phyloP scores from a whole-genome alignment of 495 filamentous ascomycete species.

The Xylaria longipes region DNA sequence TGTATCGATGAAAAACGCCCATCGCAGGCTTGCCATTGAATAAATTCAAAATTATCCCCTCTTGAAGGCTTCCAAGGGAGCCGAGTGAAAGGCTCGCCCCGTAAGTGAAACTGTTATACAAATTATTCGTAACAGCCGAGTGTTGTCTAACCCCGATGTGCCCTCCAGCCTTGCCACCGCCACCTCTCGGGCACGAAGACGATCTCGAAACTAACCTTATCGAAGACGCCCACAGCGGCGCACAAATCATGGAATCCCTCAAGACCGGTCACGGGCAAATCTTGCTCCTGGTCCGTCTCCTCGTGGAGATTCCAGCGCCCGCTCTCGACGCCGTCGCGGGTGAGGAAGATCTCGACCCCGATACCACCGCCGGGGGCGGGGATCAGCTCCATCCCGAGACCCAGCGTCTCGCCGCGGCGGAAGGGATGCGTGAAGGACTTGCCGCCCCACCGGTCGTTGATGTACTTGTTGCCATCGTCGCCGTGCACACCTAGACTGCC shows the following conservation, averaged over 20 bases:
- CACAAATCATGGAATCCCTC: conserved; percentile 83
- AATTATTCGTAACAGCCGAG: not conserved
- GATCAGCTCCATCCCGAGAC: conserved; percentile 72
- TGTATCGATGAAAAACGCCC: not conserved
- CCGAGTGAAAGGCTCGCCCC: not conserved
- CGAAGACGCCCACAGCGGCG: conserved; percentile 78
- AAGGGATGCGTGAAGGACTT: conserved; percentile 68
- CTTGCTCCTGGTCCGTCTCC: conserved; percentile 70
- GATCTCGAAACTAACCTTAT: conserved; percentile 73
- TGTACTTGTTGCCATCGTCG: conserved; percentile 86
- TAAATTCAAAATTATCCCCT: not conserved
- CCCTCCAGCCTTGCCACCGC: conserved; percentile 41
- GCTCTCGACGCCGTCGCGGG: conserved; percentile 66
- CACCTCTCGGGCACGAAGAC: conserved; percentile 63
- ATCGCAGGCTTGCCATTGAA: not conserved
- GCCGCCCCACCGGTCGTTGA: conserved; percentile 87
- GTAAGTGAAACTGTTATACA: not conserved
- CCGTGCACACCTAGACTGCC: conserved; percentile 86
- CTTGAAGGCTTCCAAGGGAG: not conserved
- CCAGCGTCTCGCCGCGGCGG: conserved; percentile 52
- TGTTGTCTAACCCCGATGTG: not conserved
- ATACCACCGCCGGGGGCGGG: conserved; percentile 42
- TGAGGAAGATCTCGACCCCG: conserved; percentile 76
- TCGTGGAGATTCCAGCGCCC: conserved; percentile 87
- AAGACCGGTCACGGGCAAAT: conserved; percentile 71